phyloP scores from a whole-genome alignment of 176 grass and related monocot species.

The Avena insularis region DNA sequence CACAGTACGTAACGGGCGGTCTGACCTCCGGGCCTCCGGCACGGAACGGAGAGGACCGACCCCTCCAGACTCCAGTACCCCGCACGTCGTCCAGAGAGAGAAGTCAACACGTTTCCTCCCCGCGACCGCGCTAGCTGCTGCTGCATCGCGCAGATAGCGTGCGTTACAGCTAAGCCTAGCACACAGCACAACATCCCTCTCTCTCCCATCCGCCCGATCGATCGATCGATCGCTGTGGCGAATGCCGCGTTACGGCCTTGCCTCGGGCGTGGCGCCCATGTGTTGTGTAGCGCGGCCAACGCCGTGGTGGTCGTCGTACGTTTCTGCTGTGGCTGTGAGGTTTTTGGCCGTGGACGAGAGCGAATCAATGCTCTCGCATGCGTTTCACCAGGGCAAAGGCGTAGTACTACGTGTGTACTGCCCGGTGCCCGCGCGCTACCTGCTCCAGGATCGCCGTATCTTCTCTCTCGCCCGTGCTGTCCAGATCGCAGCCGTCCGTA shows the following conservation, averaged over 20 bases:
- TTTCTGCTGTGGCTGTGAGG: neutral
- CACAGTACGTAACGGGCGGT: neutral
- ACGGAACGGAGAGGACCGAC: too few species aligned
- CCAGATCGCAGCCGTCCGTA: neutral
- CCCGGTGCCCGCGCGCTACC: neutral
- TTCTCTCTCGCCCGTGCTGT: neutral
- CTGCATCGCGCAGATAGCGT: neutral
- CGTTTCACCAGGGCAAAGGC: neutral
- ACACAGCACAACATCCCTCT: too few species aligned
- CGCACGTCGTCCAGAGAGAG: neutral
- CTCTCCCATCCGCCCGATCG: neutral
- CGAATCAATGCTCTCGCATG: neutral
- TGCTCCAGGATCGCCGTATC: neutral
- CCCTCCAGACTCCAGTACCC: too few species aligned
- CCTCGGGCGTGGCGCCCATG: constrained; percentile 21
- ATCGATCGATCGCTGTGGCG: neutral
- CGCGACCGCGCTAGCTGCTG: neutral
- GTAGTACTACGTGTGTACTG: neutral
- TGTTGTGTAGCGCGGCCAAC: neutral
- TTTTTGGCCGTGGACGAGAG: neutral
- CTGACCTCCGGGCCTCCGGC: neutral
- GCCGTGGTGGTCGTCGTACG: constrained; percentile 16
- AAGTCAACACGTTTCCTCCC: constrained; percentile 16
- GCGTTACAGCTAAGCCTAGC: neutral
- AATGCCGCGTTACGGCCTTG: neutral